phyloP scores from a whole-genome alignment of 106 monocot genomes.

The Gastrodia elata region DNA sequence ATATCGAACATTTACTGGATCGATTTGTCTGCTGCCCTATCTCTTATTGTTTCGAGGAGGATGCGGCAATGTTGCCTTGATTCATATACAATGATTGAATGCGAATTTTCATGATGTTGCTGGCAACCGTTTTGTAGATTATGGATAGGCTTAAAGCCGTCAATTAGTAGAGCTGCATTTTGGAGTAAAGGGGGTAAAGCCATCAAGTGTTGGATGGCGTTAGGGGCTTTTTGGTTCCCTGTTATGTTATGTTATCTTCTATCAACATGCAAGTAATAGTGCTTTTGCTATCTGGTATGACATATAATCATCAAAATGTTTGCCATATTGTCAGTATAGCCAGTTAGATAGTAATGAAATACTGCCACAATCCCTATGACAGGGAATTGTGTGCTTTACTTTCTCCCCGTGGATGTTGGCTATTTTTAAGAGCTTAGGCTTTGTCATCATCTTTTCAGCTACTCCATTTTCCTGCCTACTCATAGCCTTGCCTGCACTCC shows the following conservation, averaged over 20 bases:
- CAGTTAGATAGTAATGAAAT: no score
- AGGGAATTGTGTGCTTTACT: no score
- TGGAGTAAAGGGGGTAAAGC: not conserved
- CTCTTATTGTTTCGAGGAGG: not conserved
- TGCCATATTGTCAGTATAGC: no score
- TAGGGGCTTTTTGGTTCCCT: no score
- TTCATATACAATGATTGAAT: not conserved
- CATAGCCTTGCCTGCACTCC: no score
- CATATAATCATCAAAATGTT: not conserved
- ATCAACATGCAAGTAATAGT: not conserved
- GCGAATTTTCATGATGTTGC: not conserved
- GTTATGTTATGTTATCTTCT: not conserved
- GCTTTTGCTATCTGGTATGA: not conserved
- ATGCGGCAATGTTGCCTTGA: constrained; percentile 1
- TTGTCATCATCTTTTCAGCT: no score
- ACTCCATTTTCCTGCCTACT: no score
- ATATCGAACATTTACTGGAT: not conserved
- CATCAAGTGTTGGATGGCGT: not conserved
- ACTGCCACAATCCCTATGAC: no score
- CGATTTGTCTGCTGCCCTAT: not conserved
- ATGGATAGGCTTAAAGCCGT: not conserved
- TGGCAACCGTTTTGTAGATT: not conserved
- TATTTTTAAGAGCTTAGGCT: no score
- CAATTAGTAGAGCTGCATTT: not conserved
- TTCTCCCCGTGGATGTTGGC: no score